These are phyloP conservation scores for Gymnopus androsaceus DNA, from an alignment of 1,284 basidiomycete species.

Conservation along the genomic window DNA sequence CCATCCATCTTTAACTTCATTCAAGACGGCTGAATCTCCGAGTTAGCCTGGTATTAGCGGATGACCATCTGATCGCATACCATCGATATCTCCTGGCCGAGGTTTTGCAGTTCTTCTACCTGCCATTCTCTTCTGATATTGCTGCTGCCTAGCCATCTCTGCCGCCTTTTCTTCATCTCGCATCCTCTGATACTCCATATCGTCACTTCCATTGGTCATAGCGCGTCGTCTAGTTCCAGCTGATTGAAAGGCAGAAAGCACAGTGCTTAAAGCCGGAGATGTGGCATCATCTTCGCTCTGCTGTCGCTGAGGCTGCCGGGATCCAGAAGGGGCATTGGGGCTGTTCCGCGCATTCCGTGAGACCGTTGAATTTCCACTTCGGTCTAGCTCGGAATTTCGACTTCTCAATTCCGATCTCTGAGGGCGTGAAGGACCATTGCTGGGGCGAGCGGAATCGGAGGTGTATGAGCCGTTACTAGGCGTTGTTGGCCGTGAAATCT, in stretches of 20 bases:
- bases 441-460: slow-evolving; percentile 34
- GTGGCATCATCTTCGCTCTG: slow-evolving; percentile 36
- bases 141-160: slow-evolving; percentile 60
- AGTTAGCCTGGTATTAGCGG: slow-evolving; percentile 7
- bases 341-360: neutral
- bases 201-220: slow-evolving; percentile 54
- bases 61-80: slow-evolving; percentile 41
- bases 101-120: slow-evolving; percentile 55
- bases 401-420: slow-evolving; percentile 57
- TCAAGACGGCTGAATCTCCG: slow-evolving; percentile 65
- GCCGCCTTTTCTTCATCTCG: slow-evolving; percentile 59
- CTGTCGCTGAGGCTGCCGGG: slow-evolving; percentile 4
- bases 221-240: slow-evolving; percentile 59
- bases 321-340: neutral
- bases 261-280: slow-evolving; percentile 54
- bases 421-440: slow-evolving; percentile 52
- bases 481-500: slow-evolving; percentile 52
- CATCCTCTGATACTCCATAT: slow-evolving; percentile 52
- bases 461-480: slow-evolving; percentile 36
- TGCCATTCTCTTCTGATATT: slow-evolving; percentile 66
- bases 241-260: slow-evolving; percentile 67
- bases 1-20: slow-evolving; percentile 88
- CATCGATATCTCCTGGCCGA: slow-evolving; percentile 74
- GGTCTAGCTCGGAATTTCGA: slow-evolving; percentile 44
- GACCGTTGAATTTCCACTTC: slow-evolving; percentile 45